Evolutionary conservation across 2,329 filamentous ascomycete genomes (phyloP), one percentile per base, ranked within the genome.

Genomic region (Talaromyces sp.): DNA sequence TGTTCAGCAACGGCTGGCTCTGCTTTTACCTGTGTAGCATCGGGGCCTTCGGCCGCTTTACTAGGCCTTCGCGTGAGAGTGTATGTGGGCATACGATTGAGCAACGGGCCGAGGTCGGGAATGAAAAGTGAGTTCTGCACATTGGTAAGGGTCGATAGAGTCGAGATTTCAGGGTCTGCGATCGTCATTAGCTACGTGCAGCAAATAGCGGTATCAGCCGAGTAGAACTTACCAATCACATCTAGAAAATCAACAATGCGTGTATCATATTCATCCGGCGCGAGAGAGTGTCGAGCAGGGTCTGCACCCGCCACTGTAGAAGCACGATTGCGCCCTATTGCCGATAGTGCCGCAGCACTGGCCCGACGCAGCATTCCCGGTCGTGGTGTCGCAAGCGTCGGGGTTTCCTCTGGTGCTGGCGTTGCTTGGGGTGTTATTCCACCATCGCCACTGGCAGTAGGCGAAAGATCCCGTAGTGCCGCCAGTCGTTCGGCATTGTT

Each of bases 121-220:
- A 96, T 80, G 75, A 96, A 96, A 9, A 96, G 84, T 0, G 91
- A 95, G 73, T 96, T 96, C 70, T 96, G 91, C 21, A 96, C 88
- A 70, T 96, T 96, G 48, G 90, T 96, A 9, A 96, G 83, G 14
- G 91, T 93, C 0, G 90, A 91, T 3, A 96, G 79, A 0, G 91
- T 91, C 39, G 90, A 86, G 3, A 96, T 87, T 77, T 96, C 90
- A 46, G 91, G 91, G 69, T 96, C 91, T 67, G 42, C 25, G n/a
- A 8, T 56, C 21, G 21, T 31, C 23, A 16, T 61, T 62, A 58
- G 18, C 25, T 21, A 25, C 23, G 18, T 35, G 42, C 11, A 33
- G 23, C 12, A n/a, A n/a, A 21, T 2, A 52, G 21, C 16, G 18
- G 9, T 28, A n/a, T 28, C 42, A 37, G 18, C 18, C n/a, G 44